Conservation (phyloP, 2,329 filamentous ascomycete genomes). For the Diaporthe sp. region DNA sequence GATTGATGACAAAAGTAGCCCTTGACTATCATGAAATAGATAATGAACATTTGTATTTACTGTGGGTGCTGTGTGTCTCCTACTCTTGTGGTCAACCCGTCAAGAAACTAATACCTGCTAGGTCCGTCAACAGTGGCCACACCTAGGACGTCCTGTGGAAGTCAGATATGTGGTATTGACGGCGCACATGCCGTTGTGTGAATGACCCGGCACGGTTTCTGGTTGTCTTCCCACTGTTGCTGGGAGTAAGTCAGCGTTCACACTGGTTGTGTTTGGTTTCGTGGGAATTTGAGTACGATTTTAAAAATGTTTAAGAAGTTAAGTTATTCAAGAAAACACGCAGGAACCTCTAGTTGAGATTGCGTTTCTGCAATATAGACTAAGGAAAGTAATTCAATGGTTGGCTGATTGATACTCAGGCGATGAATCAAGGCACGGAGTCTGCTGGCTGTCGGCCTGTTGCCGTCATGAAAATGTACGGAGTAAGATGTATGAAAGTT, state of each 20-base stretch:
- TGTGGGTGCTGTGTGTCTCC: not conserved
- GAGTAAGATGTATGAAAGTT: not conserved
- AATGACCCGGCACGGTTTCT: not conserved
- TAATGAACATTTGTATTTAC: not conserved
- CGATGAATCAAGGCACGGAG: not conserved
- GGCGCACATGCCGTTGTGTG: not conserved
- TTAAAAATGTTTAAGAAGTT: not conserved
- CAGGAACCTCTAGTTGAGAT: not conserved
- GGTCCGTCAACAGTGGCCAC: too few relatives aligned
- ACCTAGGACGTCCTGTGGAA: too few relatives aligned
- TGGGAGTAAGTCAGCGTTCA: not conserved
- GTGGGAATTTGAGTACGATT: not conserved
- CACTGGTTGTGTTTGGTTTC: not conserved
- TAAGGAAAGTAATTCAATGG: not conserved
- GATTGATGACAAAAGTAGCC: slow-evolving; percentile 4
- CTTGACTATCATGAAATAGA: not conserved
- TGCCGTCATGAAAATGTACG: not conserved
- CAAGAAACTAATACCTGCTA: not conserved
- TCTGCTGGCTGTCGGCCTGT: not conserved
- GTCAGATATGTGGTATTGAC: too few relatives aligned
- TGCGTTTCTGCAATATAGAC: too few relatives aligned
- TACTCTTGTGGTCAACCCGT: not conserved
- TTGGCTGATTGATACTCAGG: not conserved
- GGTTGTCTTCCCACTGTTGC: too few relatives aligned
- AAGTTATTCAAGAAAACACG: not conserved